A percentile compares a stretch with the other conserved stretches of the same genome.
Conservation (phyloP, 139 green algal genomes). For the Spirogloea muscicola region DNA sequence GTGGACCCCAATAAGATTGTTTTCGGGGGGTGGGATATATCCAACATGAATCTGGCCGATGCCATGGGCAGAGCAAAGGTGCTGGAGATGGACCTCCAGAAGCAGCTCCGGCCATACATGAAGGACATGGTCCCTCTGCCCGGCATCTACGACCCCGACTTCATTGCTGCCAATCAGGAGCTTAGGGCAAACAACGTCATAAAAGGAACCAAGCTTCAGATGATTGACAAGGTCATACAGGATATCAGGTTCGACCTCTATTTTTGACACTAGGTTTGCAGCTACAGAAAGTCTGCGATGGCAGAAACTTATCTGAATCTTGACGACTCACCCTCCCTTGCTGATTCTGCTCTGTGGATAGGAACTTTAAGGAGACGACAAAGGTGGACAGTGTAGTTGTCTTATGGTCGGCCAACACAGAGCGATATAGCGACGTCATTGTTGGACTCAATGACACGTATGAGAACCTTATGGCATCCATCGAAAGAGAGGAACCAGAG, state of each 20-base stretch:
- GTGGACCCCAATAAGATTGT: constrained; percentile 93
- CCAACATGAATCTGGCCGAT: constrained; percentile 84
- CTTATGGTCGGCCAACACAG: constrained; percentile 99
- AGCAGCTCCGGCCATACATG: constrained; percentile 93
- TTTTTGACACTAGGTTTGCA: too few relatives aligned
- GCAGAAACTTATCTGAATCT: too few relatives aligned
- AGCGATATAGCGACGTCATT: constrained; percentile 85
- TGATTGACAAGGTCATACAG: constrained; percentile 74
- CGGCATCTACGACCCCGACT: constrained; percentile 92
- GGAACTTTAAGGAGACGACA: constrained; percentile 50
- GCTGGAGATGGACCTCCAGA: constrained; percentile 94
- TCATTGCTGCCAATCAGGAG: constrained; percentile 96
- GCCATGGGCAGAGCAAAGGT: constrained; percentile 75
- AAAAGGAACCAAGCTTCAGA: constrained; percentile 86
- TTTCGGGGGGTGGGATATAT: constrained; percentile 98
- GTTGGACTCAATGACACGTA: constrained; percentile 93
- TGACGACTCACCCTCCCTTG: too few relatives aligned
- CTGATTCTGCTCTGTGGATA: too few relatives aligned
- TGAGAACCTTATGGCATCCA: constrained; percentile 84
- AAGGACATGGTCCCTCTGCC: constrained; percentile 85
- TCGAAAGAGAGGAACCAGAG: constrained; percentile 80
- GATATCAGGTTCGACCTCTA: constrained; percentile 87
- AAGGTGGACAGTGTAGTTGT: constrained; percentile 71
- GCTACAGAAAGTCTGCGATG: too few relatives aligned
- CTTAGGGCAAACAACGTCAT: constrained; percentile 89